Evolutionary conservation across 495 filamentous ascomycete genomes (phyloP), one percentile per base, ranked within the genome.

Genomic region (Aspergillus ellipticus): DNA sequence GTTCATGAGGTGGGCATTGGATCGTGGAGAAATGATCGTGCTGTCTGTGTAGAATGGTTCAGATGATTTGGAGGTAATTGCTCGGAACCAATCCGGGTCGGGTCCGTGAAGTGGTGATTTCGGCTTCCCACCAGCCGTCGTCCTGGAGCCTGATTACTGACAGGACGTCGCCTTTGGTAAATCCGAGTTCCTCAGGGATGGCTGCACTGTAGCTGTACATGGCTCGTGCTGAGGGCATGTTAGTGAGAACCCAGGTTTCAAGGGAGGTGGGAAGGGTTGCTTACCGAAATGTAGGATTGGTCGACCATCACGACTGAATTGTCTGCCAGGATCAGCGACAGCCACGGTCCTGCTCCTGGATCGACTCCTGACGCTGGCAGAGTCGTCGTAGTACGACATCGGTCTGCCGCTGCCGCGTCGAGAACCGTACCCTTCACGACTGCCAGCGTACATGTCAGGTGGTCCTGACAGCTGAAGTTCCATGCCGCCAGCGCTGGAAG

Each of bases 121-220:
- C 92, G 13, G 95, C 94, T 77, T 97, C 94, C 95, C 95, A 99
- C 95, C 95, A 99, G 10, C 95, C 95, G 66, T 99, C 95, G 71
- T 99, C 95, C 68, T 99, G 95, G 55, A 92, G 83, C 58, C 90
- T 80, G 31, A 96, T 73, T n/a, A 99, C 84, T 1, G 93, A 90
- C 7, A 99, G 75, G 49, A 89, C 79, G 66, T 99, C 95, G 47
- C 95, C 95, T 73, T 97, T 97, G 10, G 82, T 80, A 64, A 99
- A 99, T 16, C 88, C 87, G 29, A 99, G 78, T 70, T 99, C 95
- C 63, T 96, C 94, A 0, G 93, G 89, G 54, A 99, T 99, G 15
- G 89, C 92, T 0, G 94, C 89, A 62, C 86, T 84, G 73, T 99
- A 99, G 76, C 88, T 84, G 72, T 97, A 99, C 76, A 96, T 77